Evolutionary conservation across 139 green algal genomes (phyloP), one percentile per base, ranked within the genome.

Genomic region (Tetradesmus lagerheimii): DNA sequence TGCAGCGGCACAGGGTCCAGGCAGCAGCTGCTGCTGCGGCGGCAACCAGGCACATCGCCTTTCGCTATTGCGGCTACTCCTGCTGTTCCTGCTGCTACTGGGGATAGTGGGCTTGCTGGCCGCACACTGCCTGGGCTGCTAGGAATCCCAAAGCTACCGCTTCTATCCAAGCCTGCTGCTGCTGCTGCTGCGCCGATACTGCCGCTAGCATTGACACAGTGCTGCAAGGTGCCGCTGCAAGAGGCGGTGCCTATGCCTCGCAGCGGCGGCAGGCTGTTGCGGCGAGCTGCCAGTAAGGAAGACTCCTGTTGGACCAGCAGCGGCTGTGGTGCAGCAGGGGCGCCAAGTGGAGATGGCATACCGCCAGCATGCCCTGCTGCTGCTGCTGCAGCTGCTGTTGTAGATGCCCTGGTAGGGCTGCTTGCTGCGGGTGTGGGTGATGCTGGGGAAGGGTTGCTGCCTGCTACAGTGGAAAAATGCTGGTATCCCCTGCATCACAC

Each of bases 401-500:
- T 23, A 34, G 50, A 41, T 3, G 35, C 18, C 12, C 5, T 76
- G n/a, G 31, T 53, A 11, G 16, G 18, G 81, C 53, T 35, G 81
- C 27, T 4, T 45, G 79, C 25, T 84, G 41, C 50, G 78, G 57
- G 23, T 20, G 37, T 50, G 82, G 29, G 50, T 53, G 82, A 71
- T 37, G 53, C n/a, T 79, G 35, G 82, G 2, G 11, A 31, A 29
- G 53, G 31, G 2, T 27, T 39, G 83, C 4, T 37, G 83, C 62
- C 35, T 18, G 25, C 62, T 66, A 47, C 64, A 31, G 25, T 67
- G 11, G 84, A 43, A 5, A 89, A 50, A 12, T 82, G 84, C 53
- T 82, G 66, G 35, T 89, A 89, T 0, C 84, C 84, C 84, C 84
- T 89, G 84, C 64, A 89, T 25, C 39, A 66, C 23, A 71, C 6